These are phyloP conservation scores for Prunus fruticosa DNA, from an alignment of 306 rosid species.

Conservation along the genomic window DNA sequence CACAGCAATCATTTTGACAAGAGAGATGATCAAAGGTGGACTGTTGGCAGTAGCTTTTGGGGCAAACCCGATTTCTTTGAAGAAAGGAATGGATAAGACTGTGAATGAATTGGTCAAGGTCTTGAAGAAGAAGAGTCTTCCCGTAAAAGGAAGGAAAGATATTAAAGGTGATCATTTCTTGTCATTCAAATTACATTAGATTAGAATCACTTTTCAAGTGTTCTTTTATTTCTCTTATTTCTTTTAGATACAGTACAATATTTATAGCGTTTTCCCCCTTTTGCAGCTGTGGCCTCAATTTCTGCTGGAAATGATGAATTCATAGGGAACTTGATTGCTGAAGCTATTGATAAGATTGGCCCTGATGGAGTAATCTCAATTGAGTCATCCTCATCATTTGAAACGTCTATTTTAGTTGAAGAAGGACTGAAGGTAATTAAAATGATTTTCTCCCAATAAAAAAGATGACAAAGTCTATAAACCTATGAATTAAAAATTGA, in stretches of 20 bases:
- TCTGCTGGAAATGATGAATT: slow-evolving; percentile 92
- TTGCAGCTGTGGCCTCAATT: slow-evolving; percentile 83
- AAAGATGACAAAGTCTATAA: not conserved
- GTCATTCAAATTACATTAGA: slow-evolving; percentile 24
- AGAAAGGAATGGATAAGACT: slow-evolving; percentile 89
- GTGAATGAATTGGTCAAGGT: slow-evolving; percentile 64
- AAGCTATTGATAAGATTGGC: slow-evolving; percentile 88
- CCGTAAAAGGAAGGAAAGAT: slow-evolving; percentile 82
- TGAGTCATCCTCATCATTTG: slow-evolving; percentile 75
- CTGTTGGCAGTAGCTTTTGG: slow-evolving; percentile 75
- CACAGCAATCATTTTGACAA: slow-evolving; percentile 87
- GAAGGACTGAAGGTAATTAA: slow-evolving; percentile 88
- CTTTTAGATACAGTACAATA: not conserved
- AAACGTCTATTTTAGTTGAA: slow-evolving; percentile 79
- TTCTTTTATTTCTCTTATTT: not conserved
- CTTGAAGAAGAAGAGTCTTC: slow-evolving; percentile 72
- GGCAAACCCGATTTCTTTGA: slow-evolving; percentile 87
- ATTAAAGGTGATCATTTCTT: slow-evolving; percentile 58
- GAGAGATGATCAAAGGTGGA: slow-evolving; percentile 83
- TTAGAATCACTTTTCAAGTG: not conserved
- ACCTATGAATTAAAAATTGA: not conserved
- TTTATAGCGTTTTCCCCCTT: slow-evolving; percentile 15
- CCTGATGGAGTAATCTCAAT: slow-evolving; percentile 81
- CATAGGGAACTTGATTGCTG: slow-evolving; percentile 81
- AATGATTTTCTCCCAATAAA: not conserved